Base-by-base conservation (phyloP, 352 stramenopile species). In the Phytophthora crassamura region DNA sequence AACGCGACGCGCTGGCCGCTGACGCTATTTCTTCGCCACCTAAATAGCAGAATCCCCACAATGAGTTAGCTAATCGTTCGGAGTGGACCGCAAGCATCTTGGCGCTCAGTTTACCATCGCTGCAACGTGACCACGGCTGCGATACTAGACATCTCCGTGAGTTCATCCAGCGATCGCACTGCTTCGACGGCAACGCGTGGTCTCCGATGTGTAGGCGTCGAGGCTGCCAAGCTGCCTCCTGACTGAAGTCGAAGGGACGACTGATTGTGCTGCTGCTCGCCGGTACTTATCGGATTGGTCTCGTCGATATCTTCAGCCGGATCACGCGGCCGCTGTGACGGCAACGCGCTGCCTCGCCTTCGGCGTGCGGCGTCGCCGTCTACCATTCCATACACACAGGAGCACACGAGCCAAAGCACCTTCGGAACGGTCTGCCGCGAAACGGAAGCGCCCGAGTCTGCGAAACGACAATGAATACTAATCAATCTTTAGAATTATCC, bases 71-170 rank as follows among this genome's bases (percentile, higher is more conserved):
- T 32, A 32, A 6, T 43, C 33, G 20, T 38, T 33, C 14, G 22
- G 22, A 25, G 22, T 25, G 22, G 22, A 3, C 22, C 3, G 1
- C 22, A 25, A 47, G 14, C 12, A 51, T 33, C 32, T 33, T n/a
- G 3, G 41, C 2, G 1, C 22, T 28, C 8, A 28, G 4, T 8
- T 49, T 51, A 72, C 72, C 72, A 86, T 67, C 74, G 67, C 63
- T 86, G 77, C 6, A 86, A 42, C 7, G 59, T 61, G 20, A 86
- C 51, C 16, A 74, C 69, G 1, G 77, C 74, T 36, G 79, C 75
- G 18, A 69, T 61, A 28, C 59, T 61, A 5, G 77, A 80, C 48
- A 77, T 69, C 39, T 86, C 75, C 15, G 78, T 46, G 42, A 80
- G 64, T 33, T 86, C 72, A 5, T 72, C 71, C 33, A 78, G 54